Base-by-base conservation (phyloP, 176 grass and related monocot species). In the Lolium perenne region DNA sequence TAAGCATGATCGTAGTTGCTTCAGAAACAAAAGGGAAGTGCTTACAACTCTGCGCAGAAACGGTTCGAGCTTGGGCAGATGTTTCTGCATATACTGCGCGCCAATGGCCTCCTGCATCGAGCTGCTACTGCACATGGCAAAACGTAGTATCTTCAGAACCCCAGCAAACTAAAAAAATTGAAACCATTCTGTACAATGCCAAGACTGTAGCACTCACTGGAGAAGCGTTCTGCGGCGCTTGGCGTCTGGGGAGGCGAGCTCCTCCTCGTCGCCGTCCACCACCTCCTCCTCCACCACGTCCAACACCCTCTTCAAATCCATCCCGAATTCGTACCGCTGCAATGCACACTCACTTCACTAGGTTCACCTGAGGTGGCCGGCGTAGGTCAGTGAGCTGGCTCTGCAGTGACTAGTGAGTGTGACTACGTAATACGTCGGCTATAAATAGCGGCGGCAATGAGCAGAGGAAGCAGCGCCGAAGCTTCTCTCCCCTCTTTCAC, bases 11-110 rank as follows among this genome's bases (percentile, higher is more conserved):
- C 2, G 0, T 18, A 40, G 53, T 35, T 21, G 51, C 9, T 32
- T 35, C 50, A 53, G 14, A 1, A 20, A 20, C 18, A 68, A 1
- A 67, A 59, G 5, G 26, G 6, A 74, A 45, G 79, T 60, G 84
- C 89, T 86, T 84, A 99, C 97, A 25, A 95, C 94, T 91, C 65
- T 90, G 13, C 94, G 92, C 26, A 99, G 90, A 47, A 96, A 90
- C 1, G 97, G 97, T 75, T 99, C 97, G 57, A 99, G 79, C 87
- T 89, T 91, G 63, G 86, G 83, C 73, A 99, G 87, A 86, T 94
- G 88, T 83, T 80, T 84, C 86, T 93, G 91, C 87, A 95, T 91
- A 84, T 95, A 93, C 86, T 93, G 86, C 79, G 94, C 89, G 25
- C 88, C 94, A 64, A 95, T 93, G 86, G 91, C 86, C 76, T 93